Conservation (phyloP, 805 yeast species). For the Teunomyces panamensis region DNA sequence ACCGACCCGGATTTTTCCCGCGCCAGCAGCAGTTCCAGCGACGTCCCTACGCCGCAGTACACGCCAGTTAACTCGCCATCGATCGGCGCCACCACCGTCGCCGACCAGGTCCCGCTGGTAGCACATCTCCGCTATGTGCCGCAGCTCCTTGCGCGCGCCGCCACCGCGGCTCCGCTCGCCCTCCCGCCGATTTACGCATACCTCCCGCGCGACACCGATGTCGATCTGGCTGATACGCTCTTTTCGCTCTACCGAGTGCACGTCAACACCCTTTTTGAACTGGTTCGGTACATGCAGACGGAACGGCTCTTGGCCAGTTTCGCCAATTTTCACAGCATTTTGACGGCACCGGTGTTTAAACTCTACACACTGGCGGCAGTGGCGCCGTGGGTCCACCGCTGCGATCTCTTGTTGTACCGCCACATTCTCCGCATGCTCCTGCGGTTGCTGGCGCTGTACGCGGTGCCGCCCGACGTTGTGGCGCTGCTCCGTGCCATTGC, state of each 20-base stretch:
- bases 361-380: slow-evolving; percentile 50
- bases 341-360: slow-evolving; percentile 62
- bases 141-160: slow-evolving; percentile 17
- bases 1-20: no score
- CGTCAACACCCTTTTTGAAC: slow-evolving; percentile 62
- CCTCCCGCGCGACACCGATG: slow-evolving; percentile 45
- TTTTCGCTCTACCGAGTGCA: slow-evolving; percentile 61
- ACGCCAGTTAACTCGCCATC: slow-evolving; percentile 19
- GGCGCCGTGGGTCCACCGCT: slow-evolving; percentile 61
- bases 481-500: slow-evolving; percentile 54
- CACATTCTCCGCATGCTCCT: slow-evolving; percentile 56
- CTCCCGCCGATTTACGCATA: slow-evolving; percentile 41
- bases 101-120: slow-evolving; percentile 8
- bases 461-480: slow-evolving; percentile 55
- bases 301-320: slow-evolving; percentile 56
- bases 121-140: slow-evolving; percentile 30
- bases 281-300: slow-evolving; percentile 64
- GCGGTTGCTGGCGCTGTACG: slow-evolving; percentile 52
- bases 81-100: slow-evolving; percentile 12
- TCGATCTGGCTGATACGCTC: slow-evolving; percentile 60
- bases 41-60: slow-evolving; percentile 12
- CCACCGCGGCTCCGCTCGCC: slow-evolving; percentile 6
- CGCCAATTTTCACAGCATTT: slow-evolving; percentile 48
- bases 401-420: slow-evolving; percentile 64
- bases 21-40: slow-evolving; percentile 8